A percentile compares a stretch with the other conserved stretches of the same genome.
phyloP scores from a whole-genome alignment of 2,329 filamentous ascomycete genomes.

The Fusarium nodosum region DNA sequence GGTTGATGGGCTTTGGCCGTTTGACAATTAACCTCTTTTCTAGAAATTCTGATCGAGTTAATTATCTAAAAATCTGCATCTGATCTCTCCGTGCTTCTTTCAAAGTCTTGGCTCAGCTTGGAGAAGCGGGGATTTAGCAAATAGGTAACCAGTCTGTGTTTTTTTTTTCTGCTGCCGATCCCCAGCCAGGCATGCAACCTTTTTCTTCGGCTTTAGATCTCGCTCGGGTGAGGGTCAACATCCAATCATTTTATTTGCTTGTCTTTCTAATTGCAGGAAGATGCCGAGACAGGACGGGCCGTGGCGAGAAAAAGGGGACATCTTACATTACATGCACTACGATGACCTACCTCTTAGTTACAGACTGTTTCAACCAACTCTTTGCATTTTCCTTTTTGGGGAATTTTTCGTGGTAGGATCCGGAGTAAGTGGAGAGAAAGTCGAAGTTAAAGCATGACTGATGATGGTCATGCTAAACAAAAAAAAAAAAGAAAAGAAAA shows the following conservation, averaged over 20 bases:
- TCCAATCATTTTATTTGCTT: slow-evolving; percentile 28
- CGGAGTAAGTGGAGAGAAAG: slow-evolving; percentile 17
- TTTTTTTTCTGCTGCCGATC: slow-evolving; percentile 38
- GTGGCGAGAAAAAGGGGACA: slow-evolving; percentile 29
- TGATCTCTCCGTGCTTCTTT: slow-evolving; percentile 10
- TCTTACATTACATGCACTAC: background rate
- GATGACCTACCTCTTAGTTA: background rate
- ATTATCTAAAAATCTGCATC: slow-evolving; percentile 16
- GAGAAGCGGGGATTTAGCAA: slow-evolving; percentile 38
- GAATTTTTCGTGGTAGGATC: slow-evolving; percentile 18
- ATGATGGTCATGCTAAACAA: background rate
- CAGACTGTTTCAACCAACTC: background rate
- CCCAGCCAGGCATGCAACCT: slow-evolving; percentile 26
- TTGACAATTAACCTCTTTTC: background rate
- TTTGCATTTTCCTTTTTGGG: slow-evolving; percentile 1
- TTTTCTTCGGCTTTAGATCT: slow-evolving; percentile 28
- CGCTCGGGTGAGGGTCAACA: background rate
- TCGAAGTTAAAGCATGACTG: slow-evolving; percentile 16
- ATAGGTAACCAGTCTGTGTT: background rate
- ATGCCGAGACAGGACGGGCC: slow-evolving; percentile 40
- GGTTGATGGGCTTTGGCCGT: slow-evolving; percentile 1
- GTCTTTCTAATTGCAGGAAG: slow-evolving; percentile 18
- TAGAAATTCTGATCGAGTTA: background rate
- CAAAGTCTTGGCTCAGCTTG: slow-evolving; percentile 39
- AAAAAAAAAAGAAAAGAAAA: background rate